These are phyloP conservation scores for Smithsoniella earleae DNA, from an alignment of 163 green algal genomes.

Conservation along the genomic window DNA sequence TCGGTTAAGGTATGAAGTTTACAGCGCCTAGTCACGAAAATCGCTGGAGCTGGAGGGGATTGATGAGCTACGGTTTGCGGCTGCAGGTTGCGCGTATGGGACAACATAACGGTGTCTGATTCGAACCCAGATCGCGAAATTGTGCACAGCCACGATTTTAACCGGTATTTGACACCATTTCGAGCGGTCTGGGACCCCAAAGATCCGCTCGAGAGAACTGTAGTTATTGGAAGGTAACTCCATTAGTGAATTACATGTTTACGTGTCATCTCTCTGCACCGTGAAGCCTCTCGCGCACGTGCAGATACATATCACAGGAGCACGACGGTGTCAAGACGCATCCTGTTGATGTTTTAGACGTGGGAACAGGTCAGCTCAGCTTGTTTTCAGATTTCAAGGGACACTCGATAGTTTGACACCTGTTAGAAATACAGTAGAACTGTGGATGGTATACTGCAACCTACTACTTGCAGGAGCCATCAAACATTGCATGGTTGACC, in stretches of 20 bases:
- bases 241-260: not conserved
- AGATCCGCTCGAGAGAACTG: constrained; percentile 47
- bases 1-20: too few relatives aligned
- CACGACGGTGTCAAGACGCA: constrained; percentile 76
- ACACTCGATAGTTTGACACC: too few relatives aligned
- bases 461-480: too few relatives aligned
- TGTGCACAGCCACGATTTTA: constrained; percentile 84
- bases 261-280: constrained; percentile 32
- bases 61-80: too few relatives aligned
- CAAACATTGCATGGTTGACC: constrained; percentile 57
- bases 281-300: constrained; percentile 27
- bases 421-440: too few relatives aligned
- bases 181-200: constrained; percentile 77
- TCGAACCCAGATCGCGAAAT: constrained; percentile 53
- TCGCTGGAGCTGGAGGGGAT: too few relatives aligned
- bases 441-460: too few relatives aligned
- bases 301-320: constrained; percentile 84
- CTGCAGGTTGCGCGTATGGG: constrained; percentile 78
- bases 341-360: constrained; percentile 75
- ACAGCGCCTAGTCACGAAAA: too few relatives aligned
- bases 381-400: too few relatives aligned
- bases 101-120: constrained; percentile 44
- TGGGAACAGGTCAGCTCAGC: constrained; percentile 47
- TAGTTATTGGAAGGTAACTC: constrained; percentile 53
- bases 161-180: constrained; percentile 79